Evolutionary conservation across 768 basidiomycete species (phyloP).

Genomic region (Pisolithus sp.): DNA sequence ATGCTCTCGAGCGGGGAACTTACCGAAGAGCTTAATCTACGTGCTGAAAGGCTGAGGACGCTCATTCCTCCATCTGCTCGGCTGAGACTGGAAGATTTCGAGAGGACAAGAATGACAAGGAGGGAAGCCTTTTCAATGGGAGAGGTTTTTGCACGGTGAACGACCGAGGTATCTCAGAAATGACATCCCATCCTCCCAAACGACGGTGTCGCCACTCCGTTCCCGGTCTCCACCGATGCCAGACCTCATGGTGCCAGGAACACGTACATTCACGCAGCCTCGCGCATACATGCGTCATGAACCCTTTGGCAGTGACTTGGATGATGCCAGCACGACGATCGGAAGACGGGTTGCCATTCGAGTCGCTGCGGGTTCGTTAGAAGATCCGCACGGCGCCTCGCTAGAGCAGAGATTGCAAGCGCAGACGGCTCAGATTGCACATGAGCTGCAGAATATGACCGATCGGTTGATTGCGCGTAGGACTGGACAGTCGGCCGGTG

Average conservation of each 20-base stretch:
- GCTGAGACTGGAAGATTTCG: conserved; percentile 29
- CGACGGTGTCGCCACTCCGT: conserved; percentile 5
- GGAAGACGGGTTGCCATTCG: conserved; percentile 31
- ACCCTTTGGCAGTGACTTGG: conserved; percentile 11
- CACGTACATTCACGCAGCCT: conserved; percentile 10
- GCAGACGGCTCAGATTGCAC: conserved; percentile 27
- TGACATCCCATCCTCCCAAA: conserved; percentile 7
- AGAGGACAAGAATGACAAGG: conserved; percentile 10
- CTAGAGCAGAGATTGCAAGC: conserved; percentile 25
- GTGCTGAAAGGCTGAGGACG: conserved; percentile 24
- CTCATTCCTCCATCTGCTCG: conserved; percentile 25
- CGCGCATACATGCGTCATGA: conserved; percentile 15
- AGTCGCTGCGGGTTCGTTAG: conserved; percentile 10
- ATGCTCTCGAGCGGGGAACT: conserved; percentile 22
- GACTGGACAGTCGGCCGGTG: conserved; percentile 15
- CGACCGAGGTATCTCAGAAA: conserved; percentile 9
- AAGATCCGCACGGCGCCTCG: conserved; percentile 7
- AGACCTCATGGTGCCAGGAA: conserved; percentile 19
- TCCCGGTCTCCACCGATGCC: conserved; percentile 27
- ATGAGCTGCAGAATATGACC: conserved; percentile 28
- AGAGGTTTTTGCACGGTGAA: conserved; percentile 15
- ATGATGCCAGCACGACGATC: conserved; percentile 30
- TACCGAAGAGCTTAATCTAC: conserved; percentile 22
- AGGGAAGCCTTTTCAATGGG: conserved; percentile 16
- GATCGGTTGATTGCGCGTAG: conserved; percentile 18